Conservation (phyloP, 2,329 filamentous ascomycete species). For the Scortechinia acanthostroma region DNA sequence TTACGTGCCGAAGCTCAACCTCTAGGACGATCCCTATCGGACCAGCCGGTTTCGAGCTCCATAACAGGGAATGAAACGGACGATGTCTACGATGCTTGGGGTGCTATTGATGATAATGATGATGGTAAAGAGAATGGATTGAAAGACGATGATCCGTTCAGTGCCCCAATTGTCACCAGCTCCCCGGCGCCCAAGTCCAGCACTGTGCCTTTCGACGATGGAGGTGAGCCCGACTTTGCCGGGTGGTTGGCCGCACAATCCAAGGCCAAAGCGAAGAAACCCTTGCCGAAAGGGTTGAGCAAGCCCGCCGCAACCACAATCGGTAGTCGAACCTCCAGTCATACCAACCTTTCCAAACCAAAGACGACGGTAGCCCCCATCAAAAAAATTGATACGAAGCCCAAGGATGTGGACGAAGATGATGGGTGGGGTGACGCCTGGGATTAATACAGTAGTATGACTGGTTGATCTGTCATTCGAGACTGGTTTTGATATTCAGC, state of each 20-base stretch:
- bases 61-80: conserved; percentile 31
- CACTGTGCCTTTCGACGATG: conserved; percentile 62
- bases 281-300: conserved; percentile 74
- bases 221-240: conserved; percentile 87
- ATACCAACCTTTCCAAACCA: conserved; percentile 23
- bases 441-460: no score
- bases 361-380: conserved; percentile 19
- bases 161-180: conserved; percentile 8
- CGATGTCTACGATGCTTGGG: conserved; percentile 71
- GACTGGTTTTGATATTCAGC: no score
- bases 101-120: conserved; percentile 51
- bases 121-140: conserved; percentile 32
- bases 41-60: conserved; percentile 38
- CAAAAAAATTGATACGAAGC: conserved; percentile 67
- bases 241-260: conserved; percentile 88
- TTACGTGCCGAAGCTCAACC: conserved; percentile 39
- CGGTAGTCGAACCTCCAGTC: conserved; percentile 24
- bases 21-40: conserved; percentile 17
- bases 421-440: conserved; percentile 64
- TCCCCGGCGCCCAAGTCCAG: neutral
- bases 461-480: no score
- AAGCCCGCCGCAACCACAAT: conserved; percentile 42
- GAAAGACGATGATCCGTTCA: conserved; percentile 31
- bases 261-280: conserved; percentile 63
- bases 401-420: conserved; percentile 49